Evolutionary conservation across 2,329 filamentous ascomycete species (phyloP), one percentile per base, ranked within the genome.

Genomic region (Sordariomycetes sp.): DNA sequence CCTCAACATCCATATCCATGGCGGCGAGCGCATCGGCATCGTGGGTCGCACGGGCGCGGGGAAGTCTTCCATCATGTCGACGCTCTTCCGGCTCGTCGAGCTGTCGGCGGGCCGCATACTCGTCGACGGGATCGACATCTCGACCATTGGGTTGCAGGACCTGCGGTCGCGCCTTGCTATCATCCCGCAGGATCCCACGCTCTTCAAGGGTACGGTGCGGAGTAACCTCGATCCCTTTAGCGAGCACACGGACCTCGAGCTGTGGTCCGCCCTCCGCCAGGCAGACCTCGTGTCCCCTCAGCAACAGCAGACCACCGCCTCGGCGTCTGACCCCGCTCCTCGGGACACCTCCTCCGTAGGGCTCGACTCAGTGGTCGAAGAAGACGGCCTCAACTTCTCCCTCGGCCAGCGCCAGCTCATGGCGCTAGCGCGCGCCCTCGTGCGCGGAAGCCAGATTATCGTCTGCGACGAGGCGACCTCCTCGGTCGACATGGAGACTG

Each of bases 401-500:
- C 84, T 97, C 10, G 92, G 92, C 7, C 92, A 97, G 72, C 84
- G 94, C 2, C 94, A 97, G 70, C 81, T 97, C 54, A 95, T 97
- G 87, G 94, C 94, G 1, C 78, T 99, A 1, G 91, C 91, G 0
- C 85, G 94, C 1, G 94, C 94, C 0, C 81, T 99, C 2, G 92
- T 97, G 4, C 85, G 92, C 42, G 84, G 86, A 51, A 87, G 86
- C 0, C 89, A 87, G 64, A 96, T 97, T 71, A 96, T 97, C 64
- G 86, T 99, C 54, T 96, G 92, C 70, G 94, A 99, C 74, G 94
- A 99, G 71, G 94, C 94, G 1, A 99, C 94, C 0, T 90, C 86
- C 1, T 88, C 83, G 0, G 91, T 97, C 8, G 92, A 97, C 69
- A 94, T 96, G 76, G 92, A 96, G 67, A 97, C 92, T 2, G 94